Evolutionary conservation across 2,329 filamentous ascomycete species (phyloP).

Genomic region (Trichothecium sympodiale): DNA sequence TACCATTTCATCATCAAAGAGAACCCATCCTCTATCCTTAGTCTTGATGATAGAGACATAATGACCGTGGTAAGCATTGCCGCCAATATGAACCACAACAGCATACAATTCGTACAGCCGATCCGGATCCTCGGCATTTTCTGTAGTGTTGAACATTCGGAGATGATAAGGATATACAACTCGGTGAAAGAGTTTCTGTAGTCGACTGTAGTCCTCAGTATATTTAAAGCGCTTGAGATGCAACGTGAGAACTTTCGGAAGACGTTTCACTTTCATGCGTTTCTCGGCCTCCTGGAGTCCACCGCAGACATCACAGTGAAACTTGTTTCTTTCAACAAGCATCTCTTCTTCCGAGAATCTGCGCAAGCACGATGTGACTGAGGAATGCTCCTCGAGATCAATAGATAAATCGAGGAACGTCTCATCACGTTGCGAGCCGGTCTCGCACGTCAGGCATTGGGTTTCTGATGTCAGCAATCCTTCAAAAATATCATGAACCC

Average conservation of each 20-base stretch:
- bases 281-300: constrained; percentile 97
- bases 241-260: constrained; percentile 83
- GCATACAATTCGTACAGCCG: constrained; percentile 93
- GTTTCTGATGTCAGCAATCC: constrained; percentile 92
- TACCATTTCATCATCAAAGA: constrained; percentile 98
- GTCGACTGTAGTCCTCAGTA: constrained; percentile 82
- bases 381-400: constrained; percentile 88
- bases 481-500: constrained; percentile 97
- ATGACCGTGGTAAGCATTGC: constrained; percentile 93
- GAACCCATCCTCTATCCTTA: constrained; percentile 84
- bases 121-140: constrained; percentile 88
- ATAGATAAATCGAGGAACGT: constrained; percentile 94
- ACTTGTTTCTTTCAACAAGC: constrained; percentile 97
- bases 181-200: constrained; percentile 93
- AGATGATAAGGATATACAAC: constrained; percentile 96
- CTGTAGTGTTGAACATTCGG: constrained; percentile 93
- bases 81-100: constrained; percentile 93
- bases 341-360: constrained; percentile 98
- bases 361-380: constrained; percentile 85
- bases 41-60: constrained; percentile 98
- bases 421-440: constrained; percentile 87
- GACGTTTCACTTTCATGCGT: constrained; percentile 95
- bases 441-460: constrained; percentile 91
- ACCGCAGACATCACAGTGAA: constrained; percentile 95
- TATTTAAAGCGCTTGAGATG: constrained; percentile 98